Evolutionary conservation across 768 basidiomycete genomes (phyloP).

Genomic region (Pleurotus ostreatus): DNA sequence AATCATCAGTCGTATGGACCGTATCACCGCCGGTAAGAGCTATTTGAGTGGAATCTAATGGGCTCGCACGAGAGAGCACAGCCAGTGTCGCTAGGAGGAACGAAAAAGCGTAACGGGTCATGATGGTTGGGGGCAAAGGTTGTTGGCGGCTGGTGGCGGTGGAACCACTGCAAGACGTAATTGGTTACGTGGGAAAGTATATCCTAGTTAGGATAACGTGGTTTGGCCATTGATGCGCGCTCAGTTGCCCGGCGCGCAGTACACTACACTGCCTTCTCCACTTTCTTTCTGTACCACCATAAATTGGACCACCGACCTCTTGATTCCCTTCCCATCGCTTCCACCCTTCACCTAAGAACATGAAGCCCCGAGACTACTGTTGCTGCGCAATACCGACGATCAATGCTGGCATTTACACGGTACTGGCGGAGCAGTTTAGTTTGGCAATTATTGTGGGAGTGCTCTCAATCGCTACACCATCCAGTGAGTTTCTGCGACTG

Average conservation of each 20-base stretch:
- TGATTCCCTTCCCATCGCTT: too few relatives aligned
- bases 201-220: background rate
- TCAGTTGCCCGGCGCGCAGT: background rate
- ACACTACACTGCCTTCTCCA: background rate
- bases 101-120: constrained; percentile 17
- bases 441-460: constrained; percentile 65
- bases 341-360: constrained; percentile 26
- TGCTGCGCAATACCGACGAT: constrained; percentile 90
- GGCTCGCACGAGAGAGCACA: constrained; percentile 15
- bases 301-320: constrained; percentile 7
- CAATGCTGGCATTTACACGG: constrained; percentile 85
- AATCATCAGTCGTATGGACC: constrained; percentile 38
- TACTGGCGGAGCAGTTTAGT: constrained; percentile 73
- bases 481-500: constrained; percentile 47
- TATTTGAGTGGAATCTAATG: constrained; percentile 17
- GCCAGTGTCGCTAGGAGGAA: constrained; percentile 17
- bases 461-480: constrained; percentile 71
- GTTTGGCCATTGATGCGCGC: background rate
- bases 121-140: constrained; percentile 9
- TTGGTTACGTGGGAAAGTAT: background rate
- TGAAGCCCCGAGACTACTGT: constrained; percentile 85
- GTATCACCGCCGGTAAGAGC: constrained; percentile 21
- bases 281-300: background rate
- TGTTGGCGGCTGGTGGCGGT: background rate
- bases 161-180: background rate